Evolutionary conservation across 441 rosid species (phyloP).

Genomic region (Euphorbia corollata): DNA sequence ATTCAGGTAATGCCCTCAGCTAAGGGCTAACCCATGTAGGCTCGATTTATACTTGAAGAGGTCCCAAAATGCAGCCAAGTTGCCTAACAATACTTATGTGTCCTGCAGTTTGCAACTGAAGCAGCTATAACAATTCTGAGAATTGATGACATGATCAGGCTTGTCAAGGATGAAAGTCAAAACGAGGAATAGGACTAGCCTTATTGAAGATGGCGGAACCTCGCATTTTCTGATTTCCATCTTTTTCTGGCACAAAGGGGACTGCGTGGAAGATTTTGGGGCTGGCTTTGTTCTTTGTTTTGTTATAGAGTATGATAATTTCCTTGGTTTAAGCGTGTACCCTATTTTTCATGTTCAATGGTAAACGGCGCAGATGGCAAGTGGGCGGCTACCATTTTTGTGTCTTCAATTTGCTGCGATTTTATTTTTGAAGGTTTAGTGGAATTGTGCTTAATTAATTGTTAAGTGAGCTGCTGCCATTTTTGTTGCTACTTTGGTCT

Average conservation of each 20-base stretch:
- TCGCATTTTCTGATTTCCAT: background rate
- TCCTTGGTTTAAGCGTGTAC: too few relatives aligned
- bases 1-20: constrained; percentile 57
- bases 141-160: constrained; percentile 97
- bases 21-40: background rate
- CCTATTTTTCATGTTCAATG: too few relatives aligned
- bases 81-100: background rate
- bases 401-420: background rate
- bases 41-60: background rate
- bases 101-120: constrained; percentile 88
- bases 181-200: constrained; percentile 30
- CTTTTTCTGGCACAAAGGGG: background rate
- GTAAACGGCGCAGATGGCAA: background rate
- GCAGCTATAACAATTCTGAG: constrained; percentile 97
- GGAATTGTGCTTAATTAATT: background rate
- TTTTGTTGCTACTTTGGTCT: background rate
- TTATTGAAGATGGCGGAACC: background rate
- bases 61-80: background rate
- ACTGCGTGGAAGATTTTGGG: background rate
- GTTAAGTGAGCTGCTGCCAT: background rate
- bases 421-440: background rate
- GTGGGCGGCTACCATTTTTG: constrained; percentile 6
- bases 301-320: background rate
- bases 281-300: background rate
- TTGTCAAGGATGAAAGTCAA: constrained; percentile 86